A percentile compares a stretch with the other conserved stretches of the same genome.
These are phyloP conservation scores for Xylariaceae sp. DNA, from an alignment of 2,329 filamentous ascomycete genomes.

Conservation along the genomic window DNA sequence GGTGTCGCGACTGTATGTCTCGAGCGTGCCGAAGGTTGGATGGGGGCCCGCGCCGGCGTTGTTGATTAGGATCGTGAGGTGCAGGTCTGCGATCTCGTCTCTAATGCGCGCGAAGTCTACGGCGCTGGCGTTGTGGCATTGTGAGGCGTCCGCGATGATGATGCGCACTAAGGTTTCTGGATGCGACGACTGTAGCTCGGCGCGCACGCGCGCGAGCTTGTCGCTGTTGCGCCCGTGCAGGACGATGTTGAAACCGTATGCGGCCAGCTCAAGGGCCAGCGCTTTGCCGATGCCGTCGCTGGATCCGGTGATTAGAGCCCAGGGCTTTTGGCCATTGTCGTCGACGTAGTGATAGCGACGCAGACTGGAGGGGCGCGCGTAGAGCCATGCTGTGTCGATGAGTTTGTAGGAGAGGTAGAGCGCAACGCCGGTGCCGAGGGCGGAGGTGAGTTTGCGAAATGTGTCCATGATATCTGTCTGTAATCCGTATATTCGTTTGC, in stretches of 20 bases:
- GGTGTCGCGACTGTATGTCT: conserved; percentile 31
- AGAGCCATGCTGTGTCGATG: conserved; percentile 17
- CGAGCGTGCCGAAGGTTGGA: conserved; percentile 32
- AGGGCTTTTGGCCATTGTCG: conserved; percentile 25
- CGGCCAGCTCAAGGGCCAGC: conserved; percentile 44
- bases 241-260: conserved; percentile 49
- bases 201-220: conserved; percentile 38
- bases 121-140: conserved; percentile 19
- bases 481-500: not conserved
- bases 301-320: conserved; percentile 46
- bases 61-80: conserved; percentile 47
- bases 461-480: conserved; percentile 1
- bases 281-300: conserved; percentile 47
- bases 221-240: conserved; percentile 45
- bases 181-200: conserved; percentile 34
- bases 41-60: conserved; percentile 42
- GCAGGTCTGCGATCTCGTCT: conserved; percentile 27
- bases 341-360: conserved; percentile 22
- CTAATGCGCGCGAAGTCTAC: conserved; percentile 15
- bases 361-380: conserved; percentile 18
- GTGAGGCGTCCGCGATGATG: conserved; percentile 39
- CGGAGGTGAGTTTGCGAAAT: conserved; percentile 13
- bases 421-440: conserved; percentile 18
- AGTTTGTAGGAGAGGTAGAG: conserved; percentile 16
- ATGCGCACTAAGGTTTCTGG: conserved; percentile 36